A percentile compares a stretch with the other conserved stretches of the same genome.
Conservation (phyloP, 805 yeast species). For the Yarrowia keelungensis region DNA sequence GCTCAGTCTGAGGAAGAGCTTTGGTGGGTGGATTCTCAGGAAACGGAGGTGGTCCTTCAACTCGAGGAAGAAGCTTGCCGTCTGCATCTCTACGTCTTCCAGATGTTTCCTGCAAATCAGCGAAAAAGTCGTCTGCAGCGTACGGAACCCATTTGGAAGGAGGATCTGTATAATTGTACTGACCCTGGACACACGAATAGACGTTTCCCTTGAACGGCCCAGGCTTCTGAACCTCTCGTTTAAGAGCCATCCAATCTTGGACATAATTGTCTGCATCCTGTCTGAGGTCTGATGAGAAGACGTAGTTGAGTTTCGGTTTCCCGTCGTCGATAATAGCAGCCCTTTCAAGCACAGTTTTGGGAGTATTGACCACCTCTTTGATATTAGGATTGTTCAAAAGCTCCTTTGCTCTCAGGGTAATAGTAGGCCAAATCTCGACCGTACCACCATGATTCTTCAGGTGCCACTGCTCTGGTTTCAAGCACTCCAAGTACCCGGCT, state of each 20-base stretch:
- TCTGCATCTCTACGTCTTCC: neutral
- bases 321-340: neutral
- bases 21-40: neutral
- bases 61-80: neutral
- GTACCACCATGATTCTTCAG: too few relatives aligned
- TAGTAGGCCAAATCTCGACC: neutral
- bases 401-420: neutral
- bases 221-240: too few relatives aligned
- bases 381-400: neutral
- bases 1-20: neutral
- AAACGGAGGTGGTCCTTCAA: neutral
- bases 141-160: neutral
- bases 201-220: neutral
- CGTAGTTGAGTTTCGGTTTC: too few relatives aligned
- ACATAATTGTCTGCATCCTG: too few relatives aligned
- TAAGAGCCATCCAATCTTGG: too few relatives aligned
- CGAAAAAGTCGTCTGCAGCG: constrained; percentile 10
- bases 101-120: neutral
- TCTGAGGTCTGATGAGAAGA: too few relatives aligned
- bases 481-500: too few relatives aligned
- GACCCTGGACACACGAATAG: neutral
- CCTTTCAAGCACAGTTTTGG: neutral
- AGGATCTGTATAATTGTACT: neutral
- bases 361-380: neutral
- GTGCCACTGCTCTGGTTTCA: too few relatives aligned